A percentile compares a stretch with the other conserved stretches of the same genome.
Conservation (phyloP, 2,329 filamentous ascomycete species). For the Cladosporium sp. region DNA sequence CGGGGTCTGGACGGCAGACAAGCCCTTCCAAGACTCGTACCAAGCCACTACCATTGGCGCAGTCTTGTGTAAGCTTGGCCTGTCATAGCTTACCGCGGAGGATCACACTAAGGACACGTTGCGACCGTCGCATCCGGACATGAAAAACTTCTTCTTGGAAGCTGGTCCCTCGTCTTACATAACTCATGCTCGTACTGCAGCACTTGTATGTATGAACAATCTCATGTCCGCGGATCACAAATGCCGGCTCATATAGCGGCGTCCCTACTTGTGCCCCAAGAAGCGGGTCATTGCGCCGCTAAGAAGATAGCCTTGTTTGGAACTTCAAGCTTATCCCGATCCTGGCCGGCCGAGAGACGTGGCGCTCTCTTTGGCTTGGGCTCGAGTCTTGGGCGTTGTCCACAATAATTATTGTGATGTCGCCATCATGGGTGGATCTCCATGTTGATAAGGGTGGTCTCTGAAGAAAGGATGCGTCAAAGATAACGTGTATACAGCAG, state of each 20-base stretch:
- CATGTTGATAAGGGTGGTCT: not conserved
- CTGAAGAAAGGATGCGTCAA: too few species aligned
- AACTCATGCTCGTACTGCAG: not conserved
- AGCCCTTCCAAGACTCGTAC: constrained; percentile 8
- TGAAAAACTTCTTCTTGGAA: not conserved
- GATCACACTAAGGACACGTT: constrained; percentile 1
- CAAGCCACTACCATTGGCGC: constrained; percentile 5
- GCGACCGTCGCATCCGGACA: not conserved
- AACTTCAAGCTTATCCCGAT: constrained; percentile 12
- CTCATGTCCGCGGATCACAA: not conserved
- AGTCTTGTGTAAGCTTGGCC: constrained; percentile 11
- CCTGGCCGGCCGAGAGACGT: constrained; percentile 9
- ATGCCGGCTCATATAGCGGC: not conserved
- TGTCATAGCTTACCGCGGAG: constrained; percentile 10
- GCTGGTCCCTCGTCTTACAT: not conserved
- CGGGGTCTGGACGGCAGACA: constrained; percentile 8
- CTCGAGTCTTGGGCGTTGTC: not conserved
- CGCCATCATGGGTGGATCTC: not conserved
- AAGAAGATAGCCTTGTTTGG: constrained; percentile 9
- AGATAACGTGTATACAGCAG: too few species aligned
- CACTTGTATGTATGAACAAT: not conserved
- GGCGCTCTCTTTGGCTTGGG: constrained; percentile 2
- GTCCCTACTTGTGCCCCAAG: not conserved
- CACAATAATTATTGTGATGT: not conserved
- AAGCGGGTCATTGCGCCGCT: constrained; percentile 1